Evolutionary conservation across 2,329 filamentous ascomycete genomes (phyloP).

Genomic region (Scedosporium dehoogii): DNA sequence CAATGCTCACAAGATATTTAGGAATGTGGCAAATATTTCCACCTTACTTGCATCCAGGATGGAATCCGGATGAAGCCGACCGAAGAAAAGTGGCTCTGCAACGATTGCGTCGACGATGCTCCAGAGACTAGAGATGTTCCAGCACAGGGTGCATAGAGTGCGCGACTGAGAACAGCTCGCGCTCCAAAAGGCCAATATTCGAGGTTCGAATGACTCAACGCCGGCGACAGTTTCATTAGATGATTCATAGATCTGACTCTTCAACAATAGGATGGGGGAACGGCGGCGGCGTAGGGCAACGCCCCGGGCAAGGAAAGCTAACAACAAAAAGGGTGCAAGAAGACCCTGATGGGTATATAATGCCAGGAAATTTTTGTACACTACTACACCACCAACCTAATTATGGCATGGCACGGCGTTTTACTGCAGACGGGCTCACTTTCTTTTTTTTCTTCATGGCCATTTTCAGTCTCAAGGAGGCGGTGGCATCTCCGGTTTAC

Average conservation of each 20-base stretch:
- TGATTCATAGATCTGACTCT: background rate
- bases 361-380: background rate
- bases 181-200: background rate
- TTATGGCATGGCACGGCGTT: background rate
- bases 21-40: slow-evolving; percentile 1
- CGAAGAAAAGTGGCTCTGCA: slow-evolving; percentile 6
- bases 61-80: background rate
- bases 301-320: too few relatives aligned
- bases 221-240: too few relatives aligned
- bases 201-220: background rate
- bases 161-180: background rate
- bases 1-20: background rate
- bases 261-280: background rate
- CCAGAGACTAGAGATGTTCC: background rate
- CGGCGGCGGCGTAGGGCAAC: background rate
- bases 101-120: background rate
- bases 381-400: background rate
- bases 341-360: background rate
- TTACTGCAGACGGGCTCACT: background rate
- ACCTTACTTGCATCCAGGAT: background rate
- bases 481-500: background rate
- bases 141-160: background rate
- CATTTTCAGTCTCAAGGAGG: too few relatives aligned
- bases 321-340: too few relatives aligned
- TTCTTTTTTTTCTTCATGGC: background rate